A percentile compares a stretch with the other conserved stretches of the same genome.
Evolutionary conservation across 1,284 basidiomycete species (phyloP).

Genomic region (Peniophora sp.): DNA sequence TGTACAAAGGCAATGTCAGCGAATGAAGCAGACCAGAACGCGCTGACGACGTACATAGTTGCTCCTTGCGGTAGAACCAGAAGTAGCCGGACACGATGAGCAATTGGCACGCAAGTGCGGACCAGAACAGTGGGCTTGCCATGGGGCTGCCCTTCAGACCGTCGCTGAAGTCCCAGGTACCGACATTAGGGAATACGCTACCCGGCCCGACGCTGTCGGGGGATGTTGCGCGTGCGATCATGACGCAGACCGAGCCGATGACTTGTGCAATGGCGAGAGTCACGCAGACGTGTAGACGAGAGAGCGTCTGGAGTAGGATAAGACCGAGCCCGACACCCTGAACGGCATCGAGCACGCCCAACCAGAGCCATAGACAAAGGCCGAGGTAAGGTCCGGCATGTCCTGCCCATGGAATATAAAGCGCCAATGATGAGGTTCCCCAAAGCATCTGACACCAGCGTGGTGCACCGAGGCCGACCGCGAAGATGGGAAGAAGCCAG

Average conservation of each 20-base stretch:
- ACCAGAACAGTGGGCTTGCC: conserved; percentile 80
- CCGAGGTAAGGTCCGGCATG: conserved; percentile 78
- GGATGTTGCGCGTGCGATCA: conserved; percentile 81
- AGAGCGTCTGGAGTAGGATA: conserved; percentile 85
- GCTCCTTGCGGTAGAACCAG: conserved; percentile 90
- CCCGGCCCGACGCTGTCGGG: conserved; percentile 78
- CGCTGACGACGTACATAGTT: conserved; percentile 45
- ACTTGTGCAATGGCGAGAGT: conserved; percentile 84
- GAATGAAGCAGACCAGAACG: too few species aligned
- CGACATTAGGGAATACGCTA: conserved; percentile 87
- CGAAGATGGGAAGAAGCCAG: conserved; percentile 89
- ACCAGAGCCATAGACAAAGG: conserved; percentile 85
- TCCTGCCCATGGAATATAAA: conserved; percentile 91
- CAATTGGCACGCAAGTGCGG: conserved; percentile 73
- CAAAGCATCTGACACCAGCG: conserved; percentile 91
- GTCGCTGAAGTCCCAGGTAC: conserved; percentile 76
- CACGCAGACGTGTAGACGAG: conserved; percentile 86
- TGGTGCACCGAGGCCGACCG: conserved; percentile 86
- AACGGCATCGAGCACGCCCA: conserved; percentile 86
- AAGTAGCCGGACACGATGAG: conserved; percentile 88
- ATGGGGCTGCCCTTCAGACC: conserved; percentile 70
- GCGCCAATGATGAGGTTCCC: conserved; percentile 80
- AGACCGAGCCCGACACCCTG: conserved; percentile 91
- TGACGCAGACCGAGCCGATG: conserved; percentile 75
- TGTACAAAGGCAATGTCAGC: too few species aligned